These are phyloP conservation scores for Apiospora kogelbergensis DNA, from an alignment of 2,329 filamentous ascomycete species.

Conservation along the genomic window DNA sequence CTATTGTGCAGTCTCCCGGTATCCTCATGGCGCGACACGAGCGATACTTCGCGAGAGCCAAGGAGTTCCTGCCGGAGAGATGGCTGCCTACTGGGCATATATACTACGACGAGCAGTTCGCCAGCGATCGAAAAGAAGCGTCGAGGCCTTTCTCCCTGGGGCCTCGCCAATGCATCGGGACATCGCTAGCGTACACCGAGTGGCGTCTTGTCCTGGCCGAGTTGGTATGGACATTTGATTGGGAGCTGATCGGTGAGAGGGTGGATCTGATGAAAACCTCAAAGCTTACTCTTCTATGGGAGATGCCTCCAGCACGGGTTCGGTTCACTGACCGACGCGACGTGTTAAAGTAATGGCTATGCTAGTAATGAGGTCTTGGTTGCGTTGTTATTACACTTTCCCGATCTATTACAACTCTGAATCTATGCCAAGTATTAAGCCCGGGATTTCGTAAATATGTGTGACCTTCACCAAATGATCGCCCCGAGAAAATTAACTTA, in stretches of 20 bases:
- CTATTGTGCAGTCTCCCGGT: not conserved
- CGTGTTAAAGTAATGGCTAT: no score
- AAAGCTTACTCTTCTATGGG: not conserved
- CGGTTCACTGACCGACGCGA: not conserved
- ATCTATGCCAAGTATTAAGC: no score
- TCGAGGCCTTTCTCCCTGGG: conserved; percentile 30
- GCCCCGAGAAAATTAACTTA: not conserved
- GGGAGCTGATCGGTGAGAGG: not conserved
- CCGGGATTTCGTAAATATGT: no score
- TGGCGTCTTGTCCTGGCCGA: conserved; percentile 33
- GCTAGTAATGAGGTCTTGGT: no score
- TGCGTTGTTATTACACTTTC: no score
- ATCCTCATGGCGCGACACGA: conserved; percentile 15
- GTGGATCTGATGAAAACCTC: not conserved
- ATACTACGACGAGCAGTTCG: conserved; percentile 17
- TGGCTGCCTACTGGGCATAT: conserved; percentile 20
- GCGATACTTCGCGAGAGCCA: conserved; percentile 27
- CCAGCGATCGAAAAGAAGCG: conserved; percentile 24
- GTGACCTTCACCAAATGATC: no score
- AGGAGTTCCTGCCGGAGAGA: conserved; percentile 34
- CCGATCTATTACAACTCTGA: no score
- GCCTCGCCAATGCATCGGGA: conserved; percentile 31
- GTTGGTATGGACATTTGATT: conserved; percentile 33
- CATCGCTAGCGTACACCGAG: conserved; percentile 36
- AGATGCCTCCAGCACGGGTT: not conserved